Conservation (phyloP, 139 green algal genomes). For the Chlamydomonas applanata region DNA sequence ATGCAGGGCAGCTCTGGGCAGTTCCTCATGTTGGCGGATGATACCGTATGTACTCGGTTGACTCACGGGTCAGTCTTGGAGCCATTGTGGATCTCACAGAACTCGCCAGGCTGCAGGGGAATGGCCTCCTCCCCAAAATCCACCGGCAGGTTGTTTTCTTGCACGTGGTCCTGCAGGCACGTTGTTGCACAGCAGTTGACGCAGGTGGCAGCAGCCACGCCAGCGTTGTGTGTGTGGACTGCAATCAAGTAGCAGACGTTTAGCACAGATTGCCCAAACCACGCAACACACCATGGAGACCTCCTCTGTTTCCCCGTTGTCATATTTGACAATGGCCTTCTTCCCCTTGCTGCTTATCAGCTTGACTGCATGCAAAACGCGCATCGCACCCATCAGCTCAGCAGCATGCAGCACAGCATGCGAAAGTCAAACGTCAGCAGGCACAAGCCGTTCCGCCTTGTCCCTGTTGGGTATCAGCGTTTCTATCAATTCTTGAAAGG, state of each 20-base stretch:
- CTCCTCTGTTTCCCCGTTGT: conserved; percentile 44
- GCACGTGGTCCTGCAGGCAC: conserved; percentile 20
- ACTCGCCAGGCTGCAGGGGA: conserved; percentile 46
- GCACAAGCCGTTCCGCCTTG: no score
- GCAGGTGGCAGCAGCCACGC: no score
- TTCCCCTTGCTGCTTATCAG: neutral
- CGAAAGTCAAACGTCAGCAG: neutral
- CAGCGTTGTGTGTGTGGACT: no score
- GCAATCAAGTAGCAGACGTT: no score
- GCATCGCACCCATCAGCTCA: neutral
- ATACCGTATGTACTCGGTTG: no score
- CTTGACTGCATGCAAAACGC: neutral
- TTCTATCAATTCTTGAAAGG: no score
- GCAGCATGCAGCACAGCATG: neutral
- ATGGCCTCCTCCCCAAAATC: conserved; percentile 51
- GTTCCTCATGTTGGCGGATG: no score
- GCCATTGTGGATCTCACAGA: conserved; percentile 61
- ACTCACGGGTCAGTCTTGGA: conserved; percentile 56
- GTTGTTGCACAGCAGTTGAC: no score
- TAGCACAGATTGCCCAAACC: no score
- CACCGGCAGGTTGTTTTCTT: conserved; percentile 37
- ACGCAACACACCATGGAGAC: no score
- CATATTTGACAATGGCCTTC: conserved; percentile 45
- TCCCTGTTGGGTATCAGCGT: no score
- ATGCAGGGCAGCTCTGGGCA: no score